These are phyloP conservation scores for Lactarius evosmus DNA, from an alignment of 768 basidiomycete species.

Conservation along the genomic window DNA sequence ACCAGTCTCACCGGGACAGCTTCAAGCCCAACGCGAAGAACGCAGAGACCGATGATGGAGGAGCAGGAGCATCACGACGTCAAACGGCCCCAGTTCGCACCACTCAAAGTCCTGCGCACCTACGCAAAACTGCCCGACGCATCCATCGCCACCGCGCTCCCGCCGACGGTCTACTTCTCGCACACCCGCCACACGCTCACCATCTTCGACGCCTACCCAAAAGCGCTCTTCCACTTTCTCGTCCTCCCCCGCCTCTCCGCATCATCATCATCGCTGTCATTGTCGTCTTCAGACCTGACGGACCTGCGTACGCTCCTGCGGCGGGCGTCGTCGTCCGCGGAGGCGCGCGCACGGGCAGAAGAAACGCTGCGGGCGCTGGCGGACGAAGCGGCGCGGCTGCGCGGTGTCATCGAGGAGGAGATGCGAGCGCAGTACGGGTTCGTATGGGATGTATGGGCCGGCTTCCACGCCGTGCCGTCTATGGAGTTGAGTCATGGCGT, in stretches of 20 bases:
- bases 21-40: background rate
- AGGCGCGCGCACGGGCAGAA: slow-evolving; percentile 45
- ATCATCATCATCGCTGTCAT: slow-evolving; percentile 31
- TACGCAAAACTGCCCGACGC: slow-evolving; percentile 56
- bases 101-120: slow-evolving; percentile 52
- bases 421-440: slow-evolving; percentile 75
- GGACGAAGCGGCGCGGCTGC: slow-evolving; percentile 54
- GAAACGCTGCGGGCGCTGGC: slow-evolving; percentile 48
- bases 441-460: slow-evolving; percentile 72
- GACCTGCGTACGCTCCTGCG: slow-evolving; percentile 16
- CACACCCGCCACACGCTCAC: slow-evolving; percentile 55
- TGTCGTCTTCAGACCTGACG: background rate
- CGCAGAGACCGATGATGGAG: background rate
- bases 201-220: slow-evolving; percentile 74
- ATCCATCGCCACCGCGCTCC: slow-evolving; percentile 39
- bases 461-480: slow-evolving; percentile 84
- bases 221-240: slow-evolving; percentile 86
- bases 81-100: background rate
- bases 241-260: slow-evolving; percentile 64
- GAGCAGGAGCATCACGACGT: background rate
- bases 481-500: slow-evolving; percentile 92
- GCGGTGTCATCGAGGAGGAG: slow-evolving; percentile 67
- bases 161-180: slow-evolving; percentile 58
- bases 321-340: slow-evolving; percentile 51
- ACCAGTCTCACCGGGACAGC: background rate